A percentile compares a stretch with the other conserved stretches of the same genome.
Evolutionary conservation across 768 basidiomycete species (phyloP).

Genomic region (Cystofilobasidium bisporidii): DNA sequence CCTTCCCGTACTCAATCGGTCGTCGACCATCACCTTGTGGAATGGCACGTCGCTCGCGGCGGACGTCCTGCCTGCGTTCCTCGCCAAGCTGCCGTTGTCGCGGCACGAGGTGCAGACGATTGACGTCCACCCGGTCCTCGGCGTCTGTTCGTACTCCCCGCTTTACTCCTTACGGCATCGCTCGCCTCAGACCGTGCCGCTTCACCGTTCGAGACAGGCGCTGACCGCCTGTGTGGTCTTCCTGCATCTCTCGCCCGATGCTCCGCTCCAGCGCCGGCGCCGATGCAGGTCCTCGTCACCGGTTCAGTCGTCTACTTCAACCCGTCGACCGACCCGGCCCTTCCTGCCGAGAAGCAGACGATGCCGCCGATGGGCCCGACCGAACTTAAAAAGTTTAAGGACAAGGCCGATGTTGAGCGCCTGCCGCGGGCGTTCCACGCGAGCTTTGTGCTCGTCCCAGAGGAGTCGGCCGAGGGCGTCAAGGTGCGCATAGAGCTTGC

Average conservation of each 20-base stretch:
- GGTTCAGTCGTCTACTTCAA: slow-evolving; percentile 22
- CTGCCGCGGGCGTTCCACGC: slow-evolving; percentile 26
- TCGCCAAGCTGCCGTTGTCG: slow-evolving; percentile 17
- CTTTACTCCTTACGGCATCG: neutral
- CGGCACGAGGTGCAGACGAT: slow-evolving; percentile 27
- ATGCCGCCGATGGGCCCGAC: slow-evolving; percentile 9
- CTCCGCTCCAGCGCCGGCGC: slow-evolving; percentile 17
- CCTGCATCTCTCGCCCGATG: neutral
- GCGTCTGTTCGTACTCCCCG: slow-evolving; percentile 6
- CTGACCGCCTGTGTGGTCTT: neutral
- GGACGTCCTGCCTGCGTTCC: slow-evolving; percentile 19
- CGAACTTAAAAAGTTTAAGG: slow-evolving; percentile 21
- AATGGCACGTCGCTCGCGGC: slow-evolving; percentile 26
- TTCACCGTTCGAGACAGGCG: neutral
- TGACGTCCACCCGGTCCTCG: slow-evolving; percentile 28
- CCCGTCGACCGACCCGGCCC: slow-evolving; percentile 6
- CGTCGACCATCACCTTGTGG: slow-evolving; percentile 14
- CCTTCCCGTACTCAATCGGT: slow-evolving; percentile 17
- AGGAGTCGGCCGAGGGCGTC: slow-evolving; percentile 13
- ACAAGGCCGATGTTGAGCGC: slow-evolving; percentile 21
- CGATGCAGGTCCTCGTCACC: slow-evolving; percentile 20
- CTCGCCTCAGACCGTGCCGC: neutral
- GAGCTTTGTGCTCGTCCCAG: slow-evolving; percentile 24
- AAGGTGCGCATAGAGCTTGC: no score
- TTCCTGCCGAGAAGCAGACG: neutral